Evolutionary conservation across 441 rosid genomes (phyloP).

Genomic region (Corymbia citriodora): DNA sequence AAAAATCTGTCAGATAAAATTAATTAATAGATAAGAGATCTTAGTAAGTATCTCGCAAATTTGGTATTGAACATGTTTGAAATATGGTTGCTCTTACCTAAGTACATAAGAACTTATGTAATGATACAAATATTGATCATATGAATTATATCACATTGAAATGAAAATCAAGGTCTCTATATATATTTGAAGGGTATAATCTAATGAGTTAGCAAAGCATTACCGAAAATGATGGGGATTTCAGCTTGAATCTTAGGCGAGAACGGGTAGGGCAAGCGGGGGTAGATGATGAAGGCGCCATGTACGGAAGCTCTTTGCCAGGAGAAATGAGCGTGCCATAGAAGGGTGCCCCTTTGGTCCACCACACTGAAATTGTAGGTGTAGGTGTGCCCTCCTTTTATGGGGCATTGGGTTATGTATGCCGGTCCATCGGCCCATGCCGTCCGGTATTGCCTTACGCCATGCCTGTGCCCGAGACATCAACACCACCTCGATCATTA

Average conservation of each 20-base stretch:
- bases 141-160: neutral
- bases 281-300: slow-evolving; percentile 64
- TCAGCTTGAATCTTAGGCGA: slow-evolving; percentile 34
- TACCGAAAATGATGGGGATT: slow-evolving; percentile 58
- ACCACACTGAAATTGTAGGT: slow-evolving; percentile 47
- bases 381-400: slow-evolving; percentile 41
- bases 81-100: neutral
- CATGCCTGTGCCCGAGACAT: slow-evolving; percentile 38
- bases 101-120: neutral
- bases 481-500: neutral
- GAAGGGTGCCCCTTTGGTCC: slow-evolving; percentile 55
- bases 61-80: neutral
- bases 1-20: neutral
- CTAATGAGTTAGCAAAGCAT: neutral
- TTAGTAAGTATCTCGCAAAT: neutral
- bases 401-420: slow-evolving; percentile 63
- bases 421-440: slow-evolving; percentile 82
- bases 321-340: slow-evolving; percentile 60
- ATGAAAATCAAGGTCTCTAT: neutral
- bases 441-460: slow-evolving; percentile 46
- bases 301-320: slow-evolving; percentile 71
- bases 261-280: slow-evolving; percentile 50
- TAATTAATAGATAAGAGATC: neutral
- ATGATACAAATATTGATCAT: neutral
- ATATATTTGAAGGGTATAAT: neutral